Evolutionary conservation across 2,329 filamentous ascomycete genomes (phyloP), one percentile per base, ranked within the genome.

Genomic region (Scedosporium boydii): DNA sequence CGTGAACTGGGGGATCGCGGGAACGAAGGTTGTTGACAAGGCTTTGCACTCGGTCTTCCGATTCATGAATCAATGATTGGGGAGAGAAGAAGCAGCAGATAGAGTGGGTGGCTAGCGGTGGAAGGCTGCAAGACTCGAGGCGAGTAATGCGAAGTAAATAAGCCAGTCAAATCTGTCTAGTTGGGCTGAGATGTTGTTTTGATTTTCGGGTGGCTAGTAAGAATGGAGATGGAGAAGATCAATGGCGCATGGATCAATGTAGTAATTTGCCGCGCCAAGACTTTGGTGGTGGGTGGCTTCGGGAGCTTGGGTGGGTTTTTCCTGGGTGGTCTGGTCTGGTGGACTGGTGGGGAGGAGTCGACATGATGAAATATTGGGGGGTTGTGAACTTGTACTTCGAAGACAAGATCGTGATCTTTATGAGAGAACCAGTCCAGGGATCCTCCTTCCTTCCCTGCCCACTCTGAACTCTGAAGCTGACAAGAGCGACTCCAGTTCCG

Each of bases 181-280:
- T 60, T 60, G 59, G 59, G 59, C 59, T 60, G 59, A 60, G 59
- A 60, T 60, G 59, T 60, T 60, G 59, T 60, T 60, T 60, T 60
- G 59, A 60, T 60, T 60, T 38, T 60, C 16, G 56, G 51, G 23
- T 55, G 23, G 51, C 18, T 55, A 26, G n/a, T 18, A 48, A 7
- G 14, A n/a, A 10, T 48, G 44, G 14, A 46, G 16, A 48, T 48
- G 44, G n/a, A 23, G n/a, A 55, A 55, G 18, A 23, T 38, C 34
- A 38, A 38, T 38, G 34, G 34, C 3, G 12, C 18, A 55, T 14
- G 51, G 51, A 27, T 23, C n/a, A 23, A 14, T 14, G 51, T 27
- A 23, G 51, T 23, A 55, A 55, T 58, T 58, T 29, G 21, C 29
- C 41, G 59, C 29, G 59, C 59, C 59, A 60, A 60, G 59, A 53